phyloP scores from a whole-genome alignment of 805 yeast genomes.

The Lipomyces chichibuensis region DNA sequence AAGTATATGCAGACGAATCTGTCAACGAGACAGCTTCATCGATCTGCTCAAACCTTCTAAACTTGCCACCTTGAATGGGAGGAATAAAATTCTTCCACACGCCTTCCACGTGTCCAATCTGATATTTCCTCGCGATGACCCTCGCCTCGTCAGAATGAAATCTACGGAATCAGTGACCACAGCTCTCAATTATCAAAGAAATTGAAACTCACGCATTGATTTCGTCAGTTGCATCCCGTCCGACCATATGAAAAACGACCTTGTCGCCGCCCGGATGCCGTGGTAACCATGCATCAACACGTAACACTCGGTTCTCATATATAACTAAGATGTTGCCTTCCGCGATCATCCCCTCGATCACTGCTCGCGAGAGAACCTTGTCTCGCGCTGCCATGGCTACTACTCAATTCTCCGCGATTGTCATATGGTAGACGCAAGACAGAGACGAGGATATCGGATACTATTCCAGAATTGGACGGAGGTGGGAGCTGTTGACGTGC shows the following conservation, averaged over 20 bases:
- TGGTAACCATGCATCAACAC: slow-evolving; percentile 69
- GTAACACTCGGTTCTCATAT: slow-evolving; percentile 61
- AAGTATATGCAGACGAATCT: slow-evolving; percentile 1
- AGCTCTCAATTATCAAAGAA: neutral
- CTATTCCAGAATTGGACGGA: too few relatives aligned
- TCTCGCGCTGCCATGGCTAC: neutral
- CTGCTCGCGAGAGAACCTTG: slow-evolving; percentile 47
- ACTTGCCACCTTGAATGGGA: slow-evolving; percentile 82
- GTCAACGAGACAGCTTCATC: slow-evolving; percentile 19
- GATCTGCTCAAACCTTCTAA: slow-evolving; percentile 28
- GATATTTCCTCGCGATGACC: slow-evolving; percentile 56
- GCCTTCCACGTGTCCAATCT: slow-evolving; percentile 64
- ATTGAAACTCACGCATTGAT: slow-evolving; percentile 58
- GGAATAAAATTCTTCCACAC: slow-evolving; percentile 79
- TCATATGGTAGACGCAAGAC: neutral
- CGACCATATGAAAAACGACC: slow-evolving; percentile 81
- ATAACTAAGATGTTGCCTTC: slow-evolving; percentile 73
- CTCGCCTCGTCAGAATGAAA: slow-evolving; percentile 70
- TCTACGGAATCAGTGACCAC: slow-evolving; percentile 6
- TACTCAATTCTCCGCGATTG: neutral
- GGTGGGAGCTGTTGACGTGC: too few relatives aligned
- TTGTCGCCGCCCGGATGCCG: slow-evolving; percentile 89
- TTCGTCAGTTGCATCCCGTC: slow-evolving; percentile 89
- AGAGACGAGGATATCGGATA: too few relatives aligned
- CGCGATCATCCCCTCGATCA: slow-evolving; percentile 63